Base-by-base conservation (phyloP, 164 flowering plant species). In the Taxillus chinensis region DNA sequence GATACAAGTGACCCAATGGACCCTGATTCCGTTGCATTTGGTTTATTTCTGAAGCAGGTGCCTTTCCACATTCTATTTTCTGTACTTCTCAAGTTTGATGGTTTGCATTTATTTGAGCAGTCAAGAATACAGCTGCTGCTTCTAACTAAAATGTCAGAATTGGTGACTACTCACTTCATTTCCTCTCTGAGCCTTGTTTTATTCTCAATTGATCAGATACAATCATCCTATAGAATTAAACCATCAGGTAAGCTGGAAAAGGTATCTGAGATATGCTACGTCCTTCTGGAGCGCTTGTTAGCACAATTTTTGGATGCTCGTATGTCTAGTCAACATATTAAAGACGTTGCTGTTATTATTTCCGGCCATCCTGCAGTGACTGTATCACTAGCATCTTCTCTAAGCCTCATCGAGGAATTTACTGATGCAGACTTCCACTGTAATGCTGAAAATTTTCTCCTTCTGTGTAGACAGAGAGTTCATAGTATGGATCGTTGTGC, bases 11-110 rank as follows among this genome's bases (percentile, higher is more conserved):
- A 71, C 72, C 71, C 69, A 17, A 50, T 39, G 40, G 80, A 82
- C 59, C 56, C 77, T 27, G 63, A 74, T 62, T 75, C 82, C 66
- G 74, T 41, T 70, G 83, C 82, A 59, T 82, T 86, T 67, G 64
- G 82, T 69, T 59, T 64, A 57, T 78, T 83, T 67, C 43, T 93
- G 73, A 71, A 79, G 76, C 61, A 76, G 66, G 72, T 76, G 27
- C 87, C 96, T 57, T 85, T 90, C 70, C 78, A 75, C 77, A 73
- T 78, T 27, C 17, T 93, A 60, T 81, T 88, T 71, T 79, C 96
- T 62, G 73, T 83, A 66, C 67, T 83, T 38, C 51, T 80, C 51
- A 52, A 67, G 62, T 60, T 73, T 60, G 69, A 66, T 56, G 62
- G 59, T 62, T 67, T 67, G 52, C 48, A 53, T 62, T 65, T 65